Conservation (phyloP, 2,329 filamentous ascomycete genomes). For the Phaeosphaeriaceae sp. region DNA sequence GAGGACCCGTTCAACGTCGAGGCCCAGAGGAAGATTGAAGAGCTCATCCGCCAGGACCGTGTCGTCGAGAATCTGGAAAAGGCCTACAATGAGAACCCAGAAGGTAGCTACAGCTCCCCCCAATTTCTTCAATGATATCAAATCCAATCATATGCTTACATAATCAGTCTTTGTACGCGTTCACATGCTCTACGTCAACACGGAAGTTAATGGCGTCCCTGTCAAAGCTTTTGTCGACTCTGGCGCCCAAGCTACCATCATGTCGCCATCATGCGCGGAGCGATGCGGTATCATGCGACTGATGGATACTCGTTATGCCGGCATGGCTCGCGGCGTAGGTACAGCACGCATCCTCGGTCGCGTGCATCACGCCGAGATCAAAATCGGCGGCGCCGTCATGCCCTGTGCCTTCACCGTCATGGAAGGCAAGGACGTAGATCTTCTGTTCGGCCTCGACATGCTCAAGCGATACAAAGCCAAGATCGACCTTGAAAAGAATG, state of each 20-base stretch:
- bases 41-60: constrained; percentile 93
- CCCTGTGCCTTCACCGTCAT: constrained; percentile 98
- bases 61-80: constrained; percentile 96
- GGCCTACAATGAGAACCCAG: constrained; percentile 95
- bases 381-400: constrained; percentile 84
- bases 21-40: constrained; percentile 89
- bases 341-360: constrained; percentile 94
- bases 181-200: constrained; percentile 94
- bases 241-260: constrained; percentile 96
- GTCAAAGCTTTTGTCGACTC: constrained; percentile 98
- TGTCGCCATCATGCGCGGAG: constrained; percentile 93
- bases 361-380: constrained; percentile 94
- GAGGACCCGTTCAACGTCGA: constrained; percentile 94
- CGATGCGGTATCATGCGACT: constrained; percentile 95
- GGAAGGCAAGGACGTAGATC: constrained; percentile 96
- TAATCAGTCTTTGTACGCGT: constrained; percentile 85
- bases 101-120: constrained; percentile 78
- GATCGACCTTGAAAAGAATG: constrained; percentile 85
- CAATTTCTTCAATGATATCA: neutral
- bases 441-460: constrained; percentile 94
- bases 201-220: constrained; percentile 89
- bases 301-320: constrained; percentile 89
- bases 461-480: constrained; percentile 92
- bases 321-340: constrained; percentile 90
- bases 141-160: constrained; percentile 23